Evolutionary conservation across 805 yeast genomes (phyloP).

Genomic region (Wickerhamomyces xylosicus): DNA sequence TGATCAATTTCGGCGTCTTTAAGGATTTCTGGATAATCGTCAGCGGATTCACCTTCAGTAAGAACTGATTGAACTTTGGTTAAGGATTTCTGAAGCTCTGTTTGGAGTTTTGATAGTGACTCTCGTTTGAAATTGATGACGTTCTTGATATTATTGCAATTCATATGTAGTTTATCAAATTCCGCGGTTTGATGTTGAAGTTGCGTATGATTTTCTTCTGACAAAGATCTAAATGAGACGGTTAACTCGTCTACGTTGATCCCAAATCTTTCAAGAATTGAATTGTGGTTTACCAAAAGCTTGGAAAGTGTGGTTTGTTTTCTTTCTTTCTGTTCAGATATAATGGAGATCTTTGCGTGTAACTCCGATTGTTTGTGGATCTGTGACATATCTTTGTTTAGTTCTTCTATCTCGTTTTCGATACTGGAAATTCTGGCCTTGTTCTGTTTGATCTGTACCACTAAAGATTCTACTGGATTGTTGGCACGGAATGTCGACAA

Average conservation of each 20-base stretch:
- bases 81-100: constrained; percentile 5
- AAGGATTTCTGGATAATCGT: constrained; percentile 39
- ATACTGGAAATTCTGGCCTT: constrained; percentile 25
- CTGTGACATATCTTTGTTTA: constrained; percentile 37
- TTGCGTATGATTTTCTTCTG: background rate
- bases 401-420: constrained; percentile 40
- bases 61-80: constrained; percentile 13
- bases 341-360: constrained; percentile 40
- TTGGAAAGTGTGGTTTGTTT: constrained; percentile 22
- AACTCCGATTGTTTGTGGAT: constrained; percentile 50
- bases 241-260: constrained; percentile 10
- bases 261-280: constrained; percentile 12
- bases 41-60: constrained; percentile 26
- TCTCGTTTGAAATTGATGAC: constrained; percentile 10
- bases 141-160: constrained; percentile 8
- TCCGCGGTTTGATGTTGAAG: constrained; percentile 5
- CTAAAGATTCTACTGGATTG: constrained; percentile 21
- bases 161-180: background rate
- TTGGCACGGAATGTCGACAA: constrained; percentile 21
- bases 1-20: constrained; percentile 52
- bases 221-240: background rate
- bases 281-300: constrained; percentile 18
- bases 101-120: constrained; percentile 3
- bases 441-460: constrained; percentile 25
- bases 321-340: constrained; percentile 28